Evolutionary conservation across 495 filamentous ascomycete species (phyloP).

Genomic region (Tuber melanosporum): DNA sequence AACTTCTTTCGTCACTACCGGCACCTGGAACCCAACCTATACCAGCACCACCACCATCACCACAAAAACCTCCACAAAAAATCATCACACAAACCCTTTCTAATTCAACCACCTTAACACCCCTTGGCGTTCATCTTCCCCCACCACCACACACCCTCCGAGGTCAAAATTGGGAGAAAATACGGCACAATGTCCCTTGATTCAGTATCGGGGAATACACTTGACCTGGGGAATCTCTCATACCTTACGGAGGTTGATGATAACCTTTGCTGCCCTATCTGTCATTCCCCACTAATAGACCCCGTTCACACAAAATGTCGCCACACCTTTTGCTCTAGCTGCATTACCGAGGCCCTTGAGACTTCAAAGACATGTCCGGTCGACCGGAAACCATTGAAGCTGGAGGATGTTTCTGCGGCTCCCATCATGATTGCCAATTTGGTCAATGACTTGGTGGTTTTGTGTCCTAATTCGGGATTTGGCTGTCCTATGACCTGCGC

Average conservation of each 20-base stretch:
- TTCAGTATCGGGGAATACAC: conserved; percentile 16
- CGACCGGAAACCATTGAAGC: conserved; percentile 37
- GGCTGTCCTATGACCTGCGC: conserved; percentile 54
- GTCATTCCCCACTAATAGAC: conserved; percentile 59
- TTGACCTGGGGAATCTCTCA: conserved; percentile 59
- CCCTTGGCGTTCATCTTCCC: conserved; percentile 7
- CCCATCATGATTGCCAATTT: conserved; percentile 44
- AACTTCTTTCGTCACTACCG: not conserved
- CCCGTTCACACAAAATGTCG: conserved; percentile 59
- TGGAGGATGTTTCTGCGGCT: conserved; percentile 32
- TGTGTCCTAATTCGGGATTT: conserved; percentile 52
- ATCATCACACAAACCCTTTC: not conserved
- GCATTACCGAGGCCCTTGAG: conserved; percentile 52
- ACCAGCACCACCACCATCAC: not conserved
- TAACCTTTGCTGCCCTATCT: conserved; percentile 66
- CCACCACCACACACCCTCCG: conserved; percentile 5
- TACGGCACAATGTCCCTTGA: conserved; percentile 16
- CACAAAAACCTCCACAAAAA: not conserved
- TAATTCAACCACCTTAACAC: conserved; percentile 3
- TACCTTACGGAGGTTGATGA: conserved; percentile 56
- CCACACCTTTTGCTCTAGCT: conserved; percentile 62
- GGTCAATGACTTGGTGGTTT: conserved; percentile 61
- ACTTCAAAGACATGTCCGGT: conserved; percentile 44
- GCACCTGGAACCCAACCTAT: conserved; percentile 15
- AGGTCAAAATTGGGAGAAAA: not conserved